Evolutionary conservation across 2,329 filamentous ascomycete species (phyloP), one percentile per base, ranked within the genome.

Genomic region (Lachnellula hyalina): DNA sequence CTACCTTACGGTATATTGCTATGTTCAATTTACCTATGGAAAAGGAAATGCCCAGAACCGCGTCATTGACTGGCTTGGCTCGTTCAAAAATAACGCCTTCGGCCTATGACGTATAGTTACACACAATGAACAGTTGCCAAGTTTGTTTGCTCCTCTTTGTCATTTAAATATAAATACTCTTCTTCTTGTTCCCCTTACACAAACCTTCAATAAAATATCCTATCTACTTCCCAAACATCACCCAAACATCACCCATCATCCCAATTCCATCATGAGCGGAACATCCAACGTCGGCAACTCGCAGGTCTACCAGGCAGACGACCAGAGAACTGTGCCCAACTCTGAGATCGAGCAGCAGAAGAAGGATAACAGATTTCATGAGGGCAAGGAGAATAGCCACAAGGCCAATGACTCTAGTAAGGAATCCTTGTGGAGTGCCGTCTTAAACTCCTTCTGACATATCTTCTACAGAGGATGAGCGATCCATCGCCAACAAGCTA

Each of bases 341-440:
- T 76, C 80, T 2, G 74, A 79, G 58, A 61, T 75, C 51, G 67
- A 73, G 45, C 60, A 68, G 46, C 76, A 82, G 65, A 73, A 77
- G 42, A 72, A 78, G 23, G 75, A 77, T 19, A 74, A 81, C 50
- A 78, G 83, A 57, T 94, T 82, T 74, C 75, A 91, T 58, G 86
- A 93, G 74, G 89, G 90, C 64, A 77, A 86, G 70, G 70, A 78
- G 55, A 76, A 88, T 70, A 86, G 85, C 51, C 89, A 95, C 72
- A 71, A 78, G 58, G 76, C 79, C 59, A 79, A 80, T 53, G 88
- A 94, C 69, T 83, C 89, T 49, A 93, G 88, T 91, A 79, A 58
- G 79, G 14, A 15, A 12, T 23, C 11, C 4, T 7, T 6, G 49
- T 47, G 55, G 48, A n/a, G 42, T 25, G 21, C n/a, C 17, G 12